Evolutionary conservation across 352 stramenopile species (phyloP).

Genomic region (Globisporangium cylindrosporum): DNA sequence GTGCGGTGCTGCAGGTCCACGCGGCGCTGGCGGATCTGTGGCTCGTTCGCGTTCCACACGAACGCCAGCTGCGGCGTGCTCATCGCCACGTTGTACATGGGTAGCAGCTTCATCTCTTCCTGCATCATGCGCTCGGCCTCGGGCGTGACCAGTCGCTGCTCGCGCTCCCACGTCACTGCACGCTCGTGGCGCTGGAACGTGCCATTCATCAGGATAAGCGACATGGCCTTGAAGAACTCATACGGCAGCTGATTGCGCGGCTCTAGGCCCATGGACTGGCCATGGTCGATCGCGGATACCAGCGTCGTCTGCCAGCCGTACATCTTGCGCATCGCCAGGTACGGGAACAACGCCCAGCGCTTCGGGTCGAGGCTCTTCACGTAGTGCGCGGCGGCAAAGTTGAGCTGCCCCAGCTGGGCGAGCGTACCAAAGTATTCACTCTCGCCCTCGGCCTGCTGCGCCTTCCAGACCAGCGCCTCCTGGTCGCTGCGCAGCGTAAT

Average conservation of each 20-base stretch:
- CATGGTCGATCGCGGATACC: conserved; percentile 27
- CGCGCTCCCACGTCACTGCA: conserved; percentile 37
- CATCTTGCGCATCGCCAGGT: conserved; percentile 34
- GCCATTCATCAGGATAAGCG: conserved; percentile 33
- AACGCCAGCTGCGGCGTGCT: conserved; percentile 43
- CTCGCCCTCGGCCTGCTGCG: conserved; percentile 38
- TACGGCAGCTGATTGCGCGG: conserved; percentile 28
- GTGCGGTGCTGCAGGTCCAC: conserved; percentile 48
- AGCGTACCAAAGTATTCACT: conserved; percentile 33
- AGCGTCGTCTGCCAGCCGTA: conserved; percentile 52
- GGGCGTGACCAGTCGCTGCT: conserved; percentile 39
- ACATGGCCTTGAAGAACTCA: conserved; percentile 40
- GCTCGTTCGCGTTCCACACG: conserved; percentile 39
- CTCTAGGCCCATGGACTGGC: conserved; percentile 16
- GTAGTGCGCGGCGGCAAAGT: conserved; percentile 34
- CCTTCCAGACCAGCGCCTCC: conserved; percentile 33
- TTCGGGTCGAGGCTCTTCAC: conserved; percentile 30
- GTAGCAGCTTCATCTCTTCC: conserved; percentile 33
- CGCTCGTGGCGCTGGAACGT: conserved; percentile 36
- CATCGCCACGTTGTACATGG: conserved; percentile 42
- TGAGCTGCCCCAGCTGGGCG: conserved; percentile 27
- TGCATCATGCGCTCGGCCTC: conserved; percentile 46
- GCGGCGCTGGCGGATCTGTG: conserved; percentile 40
- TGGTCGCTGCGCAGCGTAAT: conserved; percentile 25
- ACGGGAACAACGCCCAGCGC: conserved; percentile 46